Evolutionary conservation across 192 early-diverging fungal species (phyloP).

Genomic region (Funneliformis mosseae): DNA sequence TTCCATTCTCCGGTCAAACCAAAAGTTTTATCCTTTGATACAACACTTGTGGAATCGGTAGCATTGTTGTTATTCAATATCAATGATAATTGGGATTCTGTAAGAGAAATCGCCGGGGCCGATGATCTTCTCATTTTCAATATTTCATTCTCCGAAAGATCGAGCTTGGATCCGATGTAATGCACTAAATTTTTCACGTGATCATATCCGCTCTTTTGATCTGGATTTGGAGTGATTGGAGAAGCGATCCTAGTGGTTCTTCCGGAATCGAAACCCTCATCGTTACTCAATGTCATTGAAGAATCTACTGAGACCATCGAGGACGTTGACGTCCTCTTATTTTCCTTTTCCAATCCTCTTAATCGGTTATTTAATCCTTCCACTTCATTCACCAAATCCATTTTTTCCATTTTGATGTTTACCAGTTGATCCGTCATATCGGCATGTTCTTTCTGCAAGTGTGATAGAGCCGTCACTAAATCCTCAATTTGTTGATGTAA

Average conservation of each 20-base stretch:
- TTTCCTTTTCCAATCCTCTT: constrained; percentile 48
- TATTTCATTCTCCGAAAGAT: not conserved
- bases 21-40: not conserved
- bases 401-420: constrained; percentile 56
- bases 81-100: not conserved
- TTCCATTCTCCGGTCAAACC: not conserved
- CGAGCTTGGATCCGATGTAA: not conserved
- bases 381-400: constrained; percentile 49
- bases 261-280: not conserved
- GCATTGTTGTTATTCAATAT: not conserved
- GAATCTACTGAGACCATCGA: constrained; percentile 20
- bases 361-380: constrained; percentile 57
- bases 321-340: constrained; percentile 45
- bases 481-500: constrained; percentile 62
- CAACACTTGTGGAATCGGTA: not conserved
- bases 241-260: not conserved
- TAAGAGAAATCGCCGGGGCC: not conserved
- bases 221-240: not conserved
- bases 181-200: not conserved
- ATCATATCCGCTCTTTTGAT: not conserved
- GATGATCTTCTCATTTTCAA: not conserved
- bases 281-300: constrained; percentile 5
- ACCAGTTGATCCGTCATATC: constrained; percentile 64
- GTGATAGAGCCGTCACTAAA: constrained; percentile 65
- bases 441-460: constrained; percentile 69